Percentiles rank a stretch among this genome's conserved stretches.
Evolutionary conservation across 176 grass and related monocot genomes (phyloP).

Genomic region (Carex parvula): DNA sequence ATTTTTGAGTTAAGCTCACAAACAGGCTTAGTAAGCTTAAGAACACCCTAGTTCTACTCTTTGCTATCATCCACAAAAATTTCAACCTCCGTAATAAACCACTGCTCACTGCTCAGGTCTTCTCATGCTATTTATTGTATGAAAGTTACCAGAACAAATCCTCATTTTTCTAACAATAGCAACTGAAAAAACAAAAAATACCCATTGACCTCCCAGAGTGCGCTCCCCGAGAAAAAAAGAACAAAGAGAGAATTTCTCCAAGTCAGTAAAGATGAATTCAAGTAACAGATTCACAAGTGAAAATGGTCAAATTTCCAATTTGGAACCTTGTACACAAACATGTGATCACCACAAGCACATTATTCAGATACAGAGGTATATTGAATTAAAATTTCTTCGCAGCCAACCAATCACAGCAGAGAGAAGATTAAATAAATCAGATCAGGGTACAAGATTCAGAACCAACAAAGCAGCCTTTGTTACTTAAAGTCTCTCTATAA

Average conservation of each 20-base stretch:
- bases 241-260: not conserved
- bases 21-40: too few species aligned
- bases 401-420: conserved; percentile 24
- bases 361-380: conserved; percentile 2
- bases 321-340: conserved; percentile 8
- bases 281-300: not conserved
- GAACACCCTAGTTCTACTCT: too few species aligned
- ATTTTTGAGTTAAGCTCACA: too few species aligned
- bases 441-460: conserved; percentile 12
- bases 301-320: not conserved
- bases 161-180: not conserved
- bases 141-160: not conserved
- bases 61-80: not conserved
- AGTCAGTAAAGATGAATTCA: not conserved
- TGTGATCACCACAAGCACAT: conserved; percentile 7
- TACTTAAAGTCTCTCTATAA: not conserved
- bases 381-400: conserved; percentile 12
- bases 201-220: not conserved
- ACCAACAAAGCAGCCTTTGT: conserved; percentile 14
- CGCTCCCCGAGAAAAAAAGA: not conserved
- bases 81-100: not conserved
- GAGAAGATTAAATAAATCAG: not conserved
- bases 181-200: not conserved
- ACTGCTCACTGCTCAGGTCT: not conserved
- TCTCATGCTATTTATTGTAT: conserved; percentile 5